Percentiles rank a stretch among this genome's conserved stretches.
Conservation (phyloP, 2,329 filamentous ascomycete species). For the Trichophyton simii region DNA sequence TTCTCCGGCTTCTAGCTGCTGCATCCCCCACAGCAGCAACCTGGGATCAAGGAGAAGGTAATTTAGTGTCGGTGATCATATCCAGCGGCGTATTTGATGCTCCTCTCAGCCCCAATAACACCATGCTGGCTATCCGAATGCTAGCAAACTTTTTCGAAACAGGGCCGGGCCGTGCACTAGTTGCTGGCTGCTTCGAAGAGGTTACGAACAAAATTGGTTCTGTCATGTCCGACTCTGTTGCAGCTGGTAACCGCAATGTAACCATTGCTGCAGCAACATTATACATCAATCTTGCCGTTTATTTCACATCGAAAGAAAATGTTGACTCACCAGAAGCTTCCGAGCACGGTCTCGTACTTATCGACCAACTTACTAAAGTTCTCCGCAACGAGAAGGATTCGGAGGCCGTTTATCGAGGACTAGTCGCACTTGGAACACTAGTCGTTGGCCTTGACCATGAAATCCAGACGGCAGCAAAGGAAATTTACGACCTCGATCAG, state of each 20-base stretch:
- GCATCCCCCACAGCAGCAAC: conserved; percentile 54
- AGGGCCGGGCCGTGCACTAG: conserved; percentile 54
- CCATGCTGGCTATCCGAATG: conserved; percentile 73
- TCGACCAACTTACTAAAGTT: conserved; percentile 51
- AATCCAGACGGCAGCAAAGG: conserved; percentile 45
- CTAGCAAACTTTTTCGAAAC: conserved; percentile 77
- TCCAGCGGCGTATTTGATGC: conserved; percentile 46
- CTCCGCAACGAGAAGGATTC: conserved; percentile 57
- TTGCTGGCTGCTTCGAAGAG: conserved; percentile 45
- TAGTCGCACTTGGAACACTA: conserved; percentile 74
- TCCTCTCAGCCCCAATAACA: conserved; percentile 60
- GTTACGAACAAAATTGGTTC: conserved; percentile 50
- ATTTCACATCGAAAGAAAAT: conserved; percentile 43
- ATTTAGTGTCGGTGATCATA: conserved; percentile 50
- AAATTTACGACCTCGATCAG: conserved; percentile 42
- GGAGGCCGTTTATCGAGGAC: conserved; percentile 68
- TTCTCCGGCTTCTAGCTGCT: conserved; percentile 70
- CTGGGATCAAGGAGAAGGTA: conserved; percentile 41
- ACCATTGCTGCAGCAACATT: conserved; percentile 70
- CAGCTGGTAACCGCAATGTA: conserved; percentile 59
- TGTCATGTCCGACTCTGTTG: conserved; percentile 42
- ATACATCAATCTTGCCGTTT: conserved; percentile 72
- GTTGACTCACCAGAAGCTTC: conserved; percentile 30
- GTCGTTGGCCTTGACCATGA: conserved; percentile 47
- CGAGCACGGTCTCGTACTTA: conserved; percentile 40